Base-by-base conservation (phyloP, 495 filamentous ascomycete species). In the Aspergillus cristatus region DNA sequence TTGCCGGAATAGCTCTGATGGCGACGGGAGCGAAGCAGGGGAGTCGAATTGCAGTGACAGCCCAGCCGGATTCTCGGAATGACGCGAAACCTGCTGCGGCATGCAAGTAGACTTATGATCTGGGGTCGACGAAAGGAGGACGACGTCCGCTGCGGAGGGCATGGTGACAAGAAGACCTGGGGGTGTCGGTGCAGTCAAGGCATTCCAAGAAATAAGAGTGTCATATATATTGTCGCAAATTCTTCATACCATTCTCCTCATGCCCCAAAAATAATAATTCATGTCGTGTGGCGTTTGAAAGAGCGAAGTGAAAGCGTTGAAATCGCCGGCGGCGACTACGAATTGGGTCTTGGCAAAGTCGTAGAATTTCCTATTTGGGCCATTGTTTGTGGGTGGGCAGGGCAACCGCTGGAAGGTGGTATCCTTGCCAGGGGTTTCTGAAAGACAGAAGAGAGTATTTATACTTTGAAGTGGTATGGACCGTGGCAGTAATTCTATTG, bases 71-170 rank as follows among this genome's bases (percentile, higher is more conserved):
- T 14, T 48, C 22, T 37, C 40, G 14, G 42, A 14, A 32, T 45
- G 41, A 26, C 41, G 34, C 7, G 38, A 35, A 22, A 26, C 29
- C 25, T 30, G 38, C 13, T 37, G 37, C 18, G 50, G 55, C 15
- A 57, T 46, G 32, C 24, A 43, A 29, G 48, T 37, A 3, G 44
- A 37, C 38, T 37, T 40, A 20, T 43, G 40, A 25, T 48, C 54
- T 16, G 68, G 65, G 6, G 67, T 65, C 16, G 67, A 72, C 17
- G 63, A 63, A 34, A 70, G 46, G 18, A 66, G 32, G 29, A 66
- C 54, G 31, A 60, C 51, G 33, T 64, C 53, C 6, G 49, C 43
- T 32, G 51, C 41, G 45, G 46, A 46, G 34, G 35, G 32, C 61
- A 65, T 67, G 35, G 41, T 60, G 43, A 28, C 45, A 25, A 51